Evolutionary conservation across 148 eudicot species (phyloP).

Genomic region (Diospyros lotus): DNA sequence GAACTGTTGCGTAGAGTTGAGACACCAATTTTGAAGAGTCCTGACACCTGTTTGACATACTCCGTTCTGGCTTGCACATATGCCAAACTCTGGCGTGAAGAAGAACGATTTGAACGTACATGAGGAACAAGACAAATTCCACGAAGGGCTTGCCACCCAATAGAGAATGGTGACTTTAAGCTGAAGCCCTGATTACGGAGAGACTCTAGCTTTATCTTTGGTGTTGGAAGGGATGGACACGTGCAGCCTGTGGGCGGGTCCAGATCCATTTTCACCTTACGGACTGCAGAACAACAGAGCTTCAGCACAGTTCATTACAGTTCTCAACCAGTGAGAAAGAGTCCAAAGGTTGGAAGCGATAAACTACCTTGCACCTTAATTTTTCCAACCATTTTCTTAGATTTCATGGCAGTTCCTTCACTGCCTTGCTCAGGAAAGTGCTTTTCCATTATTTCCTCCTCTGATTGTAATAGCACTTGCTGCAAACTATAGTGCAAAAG

Average conservation of each 20-base stretch:
- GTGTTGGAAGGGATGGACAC: constrained; percentile 46
- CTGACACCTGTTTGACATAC: constrained; percentile 82
- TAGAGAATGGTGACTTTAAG: constrained; percentile 41
- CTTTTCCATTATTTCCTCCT: constrained; percentile 68
- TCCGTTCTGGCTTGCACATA: constrained; percentile 82
- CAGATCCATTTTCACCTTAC: constrained; percentile 78
- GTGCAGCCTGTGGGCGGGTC: constrained; percentile 92
- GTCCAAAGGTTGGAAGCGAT: neutral
- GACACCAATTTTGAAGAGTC: constrained; percentile 82
- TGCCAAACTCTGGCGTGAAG: constrained; percentile 80
- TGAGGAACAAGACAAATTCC: constrained; percentile 56
- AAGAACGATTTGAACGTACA: constrained; percentile 58
- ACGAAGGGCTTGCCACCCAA: constrained; percentile 76
- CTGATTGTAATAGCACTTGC: constrained; percentile 69
- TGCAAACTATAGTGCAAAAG: constrained; percentile 45
- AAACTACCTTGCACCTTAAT: constrained; percentile 91
- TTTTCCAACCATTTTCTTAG: constrained; percentile 82
- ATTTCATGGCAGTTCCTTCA: constrained; percentile 64
- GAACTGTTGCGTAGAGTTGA: constrained; percentile 64
- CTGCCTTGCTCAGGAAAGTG: constrained; percentile 51
- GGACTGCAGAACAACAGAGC: constrained; percentile 46
- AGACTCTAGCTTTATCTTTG: constrained; percentile 50
- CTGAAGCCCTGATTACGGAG: constrained; percentile 45
- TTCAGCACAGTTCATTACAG: constrained; percentile 3
- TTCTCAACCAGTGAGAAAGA: neutral